Percentiles rank a stretch among this genome's conserved stretches.
Conservation (phyloP, 768 basidiomycete species). For the Chiua virens region DNA sequence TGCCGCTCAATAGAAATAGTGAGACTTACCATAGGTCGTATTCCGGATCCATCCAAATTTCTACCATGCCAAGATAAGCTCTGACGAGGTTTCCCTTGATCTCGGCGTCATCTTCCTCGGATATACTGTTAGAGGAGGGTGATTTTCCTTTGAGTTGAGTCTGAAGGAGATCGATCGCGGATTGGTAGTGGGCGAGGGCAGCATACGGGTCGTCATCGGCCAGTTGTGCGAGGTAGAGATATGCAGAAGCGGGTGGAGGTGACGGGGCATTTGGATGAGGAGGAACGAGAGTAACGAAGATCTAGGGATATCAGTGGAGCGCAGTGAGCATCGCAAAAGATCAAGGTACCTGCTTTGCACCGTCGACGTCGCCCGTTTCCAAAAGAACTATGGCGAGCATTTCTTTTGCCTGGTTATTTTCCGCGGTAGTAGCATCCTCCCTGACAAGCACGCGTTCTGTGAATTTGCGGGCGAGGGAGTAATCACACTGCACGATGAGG, state of each 20-base stretch:
- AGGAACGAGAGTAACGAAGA: slow-evolving; percentile 60
- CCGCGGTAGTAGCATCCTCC: slow-evolving; percentile 41
- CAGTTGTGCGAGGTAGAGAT: slow-evolving; percentile 88
- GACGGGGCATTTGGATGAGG: slow-evolving; percentile 59
- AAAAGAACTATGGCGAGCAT: slow-evolving; percentile 78
- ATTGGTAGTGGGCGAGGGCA: slow-evolving; percentile 75
- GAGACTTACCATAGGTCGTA: slow-evolving; percentile 77
- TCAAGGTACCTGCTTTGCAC: slow-evolving; percentile 62
- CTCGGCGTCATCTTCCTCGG: slow-evolving; percentile 43
- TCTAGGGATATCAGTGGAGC: slow-evolving; percentile 39
- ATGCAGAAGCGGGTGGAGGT: slow-evolving; percentile 69
- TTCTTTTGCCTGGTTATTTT: slow-evolving; percentile 70
- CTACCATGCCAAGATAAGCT: slow-evolving; percentile 85
- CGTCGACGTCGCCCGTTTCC: slow-evolving; percentile 75
- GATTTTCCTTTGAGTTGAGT: slow-evolving; percentile 76
- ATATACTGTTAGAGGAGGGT: slow-evolving; percentile 36
- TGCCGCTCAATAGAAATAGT: neutral
- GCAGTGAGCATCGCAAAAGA: neutral
- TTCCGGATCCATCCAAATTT: slow-evolving; percentile 93
- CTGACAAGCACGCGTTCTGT: slow-evolving; percentile 64
- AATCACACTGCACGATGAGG: slow-evolving; percentile 84
- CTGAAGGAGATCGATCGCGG: slow-evolving; percentile 71
- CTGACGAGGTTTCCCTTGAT: slow-evolving; percentile 68
- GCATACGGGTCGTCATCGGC: slow-evolving; percentile 71
- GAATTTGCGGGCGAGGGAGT: slow-evolving; percentile 76